Conservation (phyloP, 441 rosid genomes). For the Populus hybrid region DNA sequence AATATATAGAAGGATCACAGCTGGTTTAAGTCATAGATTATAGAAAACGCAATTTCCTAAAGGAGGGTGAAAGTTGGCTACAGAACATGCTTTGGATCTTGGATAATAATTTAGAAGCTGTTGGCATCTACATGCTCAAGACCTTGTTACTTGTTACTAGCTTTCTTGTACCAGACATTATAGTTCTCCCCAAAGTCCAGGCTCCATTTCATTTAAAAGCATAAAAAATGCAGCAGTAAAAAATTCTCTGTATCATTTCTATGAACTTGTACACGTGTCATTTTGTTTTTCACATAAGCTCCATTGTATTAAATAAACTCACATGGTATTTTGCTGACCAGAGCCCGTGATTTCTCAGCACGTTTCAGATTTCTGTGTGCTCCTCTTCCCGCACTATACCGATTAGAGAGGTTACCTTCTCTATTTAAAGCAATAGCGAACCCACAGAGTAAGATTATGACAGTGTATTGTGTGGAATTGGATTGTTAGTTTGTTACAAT, state of each 20-base stretch:
- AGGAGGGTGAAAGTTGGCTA: too few species aligned
- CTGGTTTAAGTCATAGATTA: too few species aligned
- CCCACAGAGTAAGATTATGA: too few species aligned
- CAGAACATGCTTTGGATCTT: too few species aligned
- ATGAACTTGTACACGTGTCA: neutral
- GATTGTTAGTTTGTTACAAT: too few species aligned
- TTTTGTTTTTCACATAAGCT: neutral
- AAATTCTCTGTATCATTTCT: neutral
- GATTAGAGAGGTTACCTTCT: conserved; percentile 17
- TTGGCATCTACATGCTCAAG: neutral
- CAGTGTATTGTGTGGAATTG: too few species aligned
- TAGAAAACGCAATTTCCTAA: too few species aligned
- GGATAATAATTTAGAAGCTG: too few species aligned
- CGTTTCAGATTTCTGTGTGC: conserved; percentile 91
- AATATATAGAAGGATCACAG: too few species aligned
- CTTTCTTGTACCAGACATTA: neutral
- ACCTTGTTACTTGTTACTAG: neutral
- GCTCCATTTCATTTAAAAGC: too few species aligned
- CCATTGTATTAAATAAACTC: conserved; percentile 32
- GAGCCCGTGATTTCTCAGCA: conserved; percentile 85
- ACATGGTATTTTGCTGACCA: conserved; percentile 78
- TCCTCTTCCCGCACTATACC: conserved; percentile 90
- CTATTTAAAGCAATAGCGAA: too few species aligned
- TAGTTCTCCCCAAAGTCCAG: too few species aligned
- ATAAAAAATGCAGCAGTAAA: neutral